Base-by-base conservation (phyloP, 208 protist species). In the Leishmania guyanensis region DNA sequence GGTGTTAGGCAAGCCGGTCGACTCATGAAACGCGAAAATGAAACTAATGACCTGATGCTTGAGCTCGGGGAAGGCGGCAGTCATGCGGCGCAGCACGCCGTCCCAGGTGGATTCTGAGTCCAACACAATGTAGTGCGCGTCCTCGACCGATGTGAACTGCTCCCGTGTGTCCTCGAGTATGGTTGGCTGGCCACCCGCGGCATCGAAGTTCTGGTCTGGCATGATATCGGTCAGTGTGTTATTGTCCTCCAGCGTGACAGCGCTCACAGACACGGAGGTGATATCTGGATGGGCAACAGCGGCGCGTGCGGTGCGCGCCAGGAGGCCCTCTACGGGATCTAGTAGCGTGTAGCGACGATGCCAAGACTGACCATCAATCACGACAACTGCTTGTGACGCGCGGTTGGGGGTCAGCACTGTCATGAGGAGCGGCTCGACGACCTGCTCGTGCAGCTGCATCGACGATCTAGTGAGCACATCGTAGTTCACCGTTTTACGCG, bases 131-230 rank as follows among this genome's bases (percentile, higher is more conserved):
- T 93, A 95, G 36, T 79, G 77, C 12, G 89, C 83, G 51, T 93
- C 89, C 78, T 96, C 91, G 0, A 96, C 82, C 0, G 91, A 84
- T 1, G 93, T 94, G 75, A 96, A 94, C 70, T 88, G 86, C 58
- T 95, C 90, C 33, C 84, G 79, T 0, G 80, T 86, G 73, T 94
- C 91, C 56, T 96, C 93, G 56, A 94, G 84, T 17, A 96, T 84
- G 1, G 83, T 89, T n/a, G 90, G 88, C 82, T 91, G 84, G 5
- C 29, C 64, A 26, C n/a, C 66, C 33, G 50, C 53, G 16, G 60
- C 74, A 14, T 16, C 81, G 9, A n/a, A 6, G 48, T 51, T 29
- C 58, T 29, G 54, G 39, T 78, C 51, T 56, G 78, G 46, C 77
- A 85, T 72, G 20, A 92, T 76, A 71, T 96, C 93, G 12, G 81